Evolutionary conservation across 1,139 yeast genomes (phyloP), one percentile per base, ranked within the genome.

Genomic region (Blastobotrys persicus): DNA sequence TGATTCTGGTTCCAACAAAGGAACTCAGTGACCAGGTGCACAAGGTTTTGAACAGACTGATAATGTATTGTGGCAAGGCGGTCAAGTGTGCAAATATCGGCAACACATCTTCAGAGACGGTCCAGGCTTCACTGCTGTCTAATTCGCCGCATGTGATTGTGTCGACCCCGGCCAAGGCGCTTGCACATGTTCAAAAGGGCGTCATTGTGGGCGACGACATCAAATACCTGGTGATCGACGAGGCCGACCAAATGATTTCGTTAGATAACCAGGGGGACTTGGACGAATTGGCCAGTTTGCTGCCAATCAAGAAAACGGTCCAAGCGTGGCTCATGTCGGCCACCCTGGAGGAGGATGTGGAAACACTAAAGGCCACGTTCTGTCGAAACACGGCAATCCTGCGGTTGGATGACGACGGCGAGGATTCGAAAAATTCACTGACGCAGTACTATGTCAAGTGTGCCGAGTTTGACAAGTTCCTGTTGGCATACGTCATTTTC

Each of bases 311-410:
- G 64, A 84, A 84, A 59, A 82, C 83, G 49, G 73, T 88, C 58
- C 98, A 94, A 70, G 84, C 95, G 1, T 91, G 89, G 70, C 73
- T 94, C 58, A 92, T 92, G 98, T 88, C 96, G 67, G 99, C 99
- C 1, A 94, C 98, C 2, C 73, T 94, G 52, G 87, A 83, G 63
- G 95, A 88, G 46, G 98, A 92, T 55, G 80, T 91, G 55, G 82
- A 87, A 53, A 80, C 78, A 43, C 72, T 94, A 61, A 92, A 92
- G 68, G 66, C 73, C 42, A 78, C 79, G 61, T 89, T 86, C 66
- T 92, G 98, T 68, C 81, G 91, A 49, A 80, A 81, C 58, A 95
- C 97, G 1, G 96, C 95, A 0, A 79, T 88, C 40, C 73, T 94
- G 55, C 86, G 83, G 63, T 75, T 92, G 42, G 74, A 76, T 48